Percentiles rank a stretch among this genome's conserved stretches.
These are phyloP conservation scores for Echinosophora koreensis DNA, from an alignment of 306 rosid genomes.

Conservation along the genomic window DNA sequence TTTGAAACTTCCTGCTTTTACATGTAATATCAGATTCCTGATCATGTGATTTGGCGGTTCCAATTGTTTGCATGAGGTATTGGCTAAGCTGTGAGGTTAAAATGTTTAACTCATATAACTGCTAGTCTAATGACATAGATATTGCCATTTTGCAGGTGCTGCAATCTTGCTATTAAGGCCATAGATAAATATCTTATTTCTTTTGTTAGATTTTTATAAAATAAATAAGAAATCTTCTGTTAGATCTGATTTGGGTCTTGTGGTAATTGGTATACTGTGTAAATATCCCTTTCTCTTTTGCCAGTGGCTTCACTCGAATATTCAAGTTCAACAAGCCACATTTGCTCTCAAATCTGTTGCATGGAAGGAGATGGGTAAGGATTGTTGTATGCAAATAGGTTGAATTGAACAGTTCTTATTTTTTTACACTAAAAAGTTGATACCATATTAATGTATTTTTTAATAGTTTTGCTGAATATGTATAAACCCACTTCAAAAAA, in stretches of 20 bases:
- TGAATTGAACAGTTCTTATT: conserved; percentile 18
- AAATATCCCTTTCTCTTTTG: conserved; percentile 45
- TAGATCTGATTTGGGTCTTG: background rate
- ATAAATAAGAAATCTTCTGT: background rate
- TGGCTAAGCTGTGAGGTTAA: conserved; percentile 22
- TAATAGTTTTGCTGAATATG: background rate
- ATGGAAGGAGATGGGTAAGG: conserved; percentile 89
- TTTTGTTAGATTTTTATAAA: too few relatives aligned
- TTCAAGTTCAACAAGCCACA: conserved; percentile 82
- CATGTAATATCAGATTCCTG: conserved; percentile 17
- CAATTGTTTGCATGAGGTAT: conserved; percentile 10
- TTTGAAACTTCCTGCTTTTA: background rate
- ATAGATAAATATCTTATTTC: background rate
- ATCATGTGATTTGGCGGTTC: conserved; percentile 20
- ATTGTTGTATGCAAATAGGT: conserved; percentile 30
- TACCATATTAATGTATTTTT: background rate
- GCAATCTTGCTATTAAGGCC: background rate
- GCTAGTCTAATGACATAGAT: background rate
- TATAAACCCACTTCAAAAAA: background rate
- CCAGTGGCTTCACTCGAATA: conserved; percentile 88
- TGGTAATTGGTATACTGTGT: conserved; percentile 37
- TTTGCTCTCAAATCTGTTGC: conserved; percentile 62
- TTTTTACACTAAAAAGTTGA: background rate
- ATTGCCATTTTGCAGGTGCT: background rate
- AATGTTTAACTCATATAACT: background rate